Conservation (phyloP, 352 stramenopile species). For the Phytopythium montanum region DNA sequence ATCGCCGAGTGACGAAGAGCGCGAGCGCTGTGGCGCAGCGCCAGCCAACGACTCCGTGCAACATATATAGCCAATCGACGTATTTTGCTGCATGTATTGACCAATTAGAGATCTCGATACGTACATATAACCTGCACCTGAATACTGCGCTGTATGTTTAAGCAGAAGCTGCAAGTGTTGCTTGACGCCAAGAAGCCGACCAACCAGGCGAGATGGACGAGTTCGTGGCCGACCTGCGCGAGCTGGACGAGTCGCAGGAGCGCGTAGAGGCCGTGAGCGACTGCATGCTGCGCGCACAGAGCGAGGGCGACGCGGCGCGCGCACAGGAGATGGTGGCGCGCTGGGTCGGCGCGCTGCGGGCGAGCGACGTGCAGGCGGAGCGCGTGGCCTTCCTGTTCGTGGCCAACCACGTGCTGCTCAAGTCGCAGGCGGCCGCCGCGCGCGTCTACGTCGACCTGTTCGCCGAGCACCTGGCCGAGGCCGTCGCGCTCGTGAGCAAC, state of each 20-base stretch:
- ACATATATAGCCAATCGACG: no score
- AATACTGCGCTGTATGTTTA: no score
- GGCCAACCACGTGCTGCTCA: conserved; percentile 82
- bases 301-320: conserved; percentile 19
- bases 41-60: no score
- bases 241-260: conserved; percentile 82
- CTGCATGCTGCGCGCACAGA: conserved; percentile 56
- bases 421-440: conserved; percentile 28
- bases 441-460: conserved; percentile 32
- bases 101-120: no score
- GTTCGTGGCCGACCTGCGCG: conserved; percentile 67
- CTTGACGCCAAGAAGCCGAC: no score
- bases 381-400: conserved; percentile 82
- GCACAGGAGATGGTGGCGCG: conserved; percentile 51
- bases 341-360: conserved; percentile 63
- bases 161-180: no score
- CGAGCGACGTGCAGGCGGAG: conserved; percentile 76
- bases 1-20: no score
- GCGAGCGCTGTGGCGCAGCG: no score
- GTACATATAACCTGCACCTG: no score
- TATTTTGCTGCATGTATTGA: no score
- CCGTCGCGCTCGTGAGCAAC: conserved; percentile 79
- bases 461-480: conserved; percentile 50
- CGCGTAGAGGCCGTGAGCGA: conserved; percentile 78
- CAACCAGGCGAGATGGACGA: conserved; percentile 45